A percentile compares a stretch with the other conserved stretches of the same genome.
Conservation (phyloP, 2,329 filamentous ascomycete species). For the Cordyceps cicadae region DNA sequence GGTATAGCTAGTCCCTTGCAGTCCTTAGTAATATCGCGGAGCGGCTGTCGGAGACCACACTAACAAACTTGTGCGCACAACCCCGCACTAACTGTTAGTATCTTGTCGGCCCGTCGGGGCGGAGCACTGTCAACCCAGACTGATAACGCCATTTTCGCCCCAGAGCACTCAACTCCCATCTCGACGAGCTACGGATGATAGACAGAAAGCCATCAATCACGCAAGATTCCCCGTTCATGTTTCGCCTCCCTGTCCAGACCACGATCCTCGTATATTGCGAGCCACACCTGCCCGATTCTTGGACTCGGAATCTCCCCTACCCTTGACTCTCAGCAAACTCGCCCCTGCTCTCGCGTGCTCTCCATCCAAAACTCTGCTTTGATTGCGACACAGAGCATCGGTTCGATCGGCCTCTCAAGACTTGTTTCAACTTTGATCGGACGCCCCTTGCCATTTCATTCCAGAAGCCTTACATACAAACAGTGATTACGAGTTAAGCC, state of each 20-base stretch:
- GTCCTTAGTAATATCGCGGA: conserved; percentile 7
- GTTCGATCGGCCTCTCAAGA: background rate
- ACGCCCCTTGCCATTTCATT: background rate
- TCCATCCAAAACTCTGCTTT: background rate
- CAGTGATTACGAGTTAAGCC: background rate
- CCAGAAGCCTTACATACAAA: background rate
- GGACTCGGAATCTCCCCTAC: background rate
- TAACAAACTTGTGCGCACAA: background rate
- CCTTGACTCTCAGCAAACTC: conserved; percentile 1
- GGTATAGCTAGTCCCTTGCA: background rate
- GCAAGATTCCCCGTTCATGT: background rate
- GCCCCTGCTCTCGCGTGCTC: background rate
- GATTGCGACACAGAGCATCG: background rate
- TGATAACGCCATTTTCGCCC: conserved; percentile 32
- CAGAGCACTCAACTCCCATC: conserved; percentile 25
- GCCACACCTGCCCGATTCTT: conserved; percentile 1
- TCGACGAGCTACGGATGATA: background rate
- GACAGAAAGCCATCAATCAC: conserved; percentile 6
- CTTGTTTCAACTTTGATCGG: conserved; percentile 1
- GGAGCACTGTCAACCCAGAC: background rate
- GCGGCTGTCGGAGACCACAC: conserved; percentile 5
- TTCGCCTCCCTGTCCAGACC: background rate
- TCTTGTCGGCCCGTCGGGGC: conserved; percentile 9
- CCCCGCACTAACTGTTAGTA: background rate
- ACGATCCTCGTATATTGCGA: conserved; percentile 8